Conservation (phyloP, 1,284 basidiomycete genomes). For the Cryptococcus sp. region DNA sequence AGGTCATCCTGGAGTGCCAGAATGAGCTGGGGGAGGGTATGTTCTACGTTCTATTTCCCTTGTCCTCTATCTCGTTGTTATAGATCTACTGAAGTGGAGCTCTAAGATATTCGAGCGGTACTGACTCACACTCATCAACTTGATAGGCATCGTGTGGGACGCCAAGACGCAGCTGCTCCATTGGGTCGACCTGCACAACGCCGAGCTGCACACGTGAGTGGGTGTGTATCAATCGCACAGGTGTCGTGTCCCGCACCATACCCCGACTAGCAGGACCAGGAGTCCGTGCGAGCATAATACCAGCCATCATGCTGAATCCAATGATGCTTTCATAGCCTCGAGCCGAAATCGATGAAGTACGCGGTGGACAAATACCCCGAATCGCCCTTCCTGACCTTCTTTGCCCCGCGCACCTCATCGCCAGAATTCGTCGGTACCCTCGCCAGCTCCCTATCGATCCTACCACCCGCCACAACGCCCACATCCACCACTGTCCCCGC, state of each 20-base stretch:
- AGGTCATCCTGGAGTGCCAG: conserved; percentile 35
- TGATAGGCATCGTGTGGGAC: conserved; percentile 49
- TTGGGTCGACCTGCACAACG: conserved; percentile 49
- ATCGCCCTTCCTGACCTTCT: conserved; percentile 30
- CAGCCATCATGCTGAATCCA: not conserved
- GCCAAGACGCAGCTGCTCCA: conserved; percentile 37
- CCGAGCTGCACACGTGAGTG: conserved; percentile 46
- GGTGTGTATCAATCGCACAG: not conserved
- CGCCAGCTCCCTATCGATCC: conserved; percentile 24
- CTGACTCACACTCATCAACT: not conserved
- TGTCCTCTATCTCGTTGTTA: not conserved
- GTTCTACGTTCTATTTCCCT: conserved; percentile 17
- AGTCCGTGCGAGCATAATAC: no score
- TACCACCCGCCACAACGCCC: conserved; percentile 28
- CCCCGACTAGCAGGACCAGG: not conserved
- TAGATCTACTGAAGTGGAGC: not conserved
- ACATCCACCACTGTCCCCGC: conserved; percentile 11
- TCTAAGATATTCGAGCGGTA: not conserved
- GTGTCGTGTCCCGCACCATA: not conserved
- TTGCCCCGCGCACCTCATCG: conserved; percentile 33
- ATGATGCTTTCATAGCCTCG: conserved; percentile 23
- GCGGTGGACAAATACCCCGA: conserved; percentile 41
- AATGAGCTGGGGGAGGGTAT: conserved; percentile 48
- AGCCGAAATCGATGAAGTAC: conserved; percentile 34
- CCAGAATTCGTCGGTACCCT: conserved; percentile 40